phyloP scores from a whole-genome alignment of 1,139 yeast genomes.

The Yamadazyma blattariae region DNA sequence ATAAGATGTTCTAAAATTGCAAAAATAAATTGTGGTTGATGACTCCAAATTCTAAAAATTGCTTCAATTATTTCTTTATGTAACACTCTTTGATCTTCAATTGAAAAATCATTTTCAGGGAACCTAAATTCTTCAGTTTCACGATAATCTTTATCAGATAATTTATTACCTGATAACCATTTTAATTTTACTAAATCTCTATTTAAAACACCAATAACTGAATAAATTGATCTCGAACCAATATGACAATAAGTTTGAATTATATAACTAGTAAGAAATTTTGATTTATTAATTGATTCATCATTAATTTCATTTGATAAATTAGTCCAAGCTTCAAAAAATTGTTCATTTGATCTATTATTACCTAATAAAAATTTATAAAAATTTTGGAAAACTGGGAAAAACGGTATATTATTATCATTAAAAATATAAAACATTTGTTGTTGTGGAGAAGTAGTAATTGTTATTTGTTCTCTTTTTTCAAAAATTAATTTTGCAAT shows the following conservation, averaged over 20 bases:
- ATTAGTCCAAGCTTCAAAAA: conserved; percentile 20
- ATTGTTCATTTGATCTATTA: conserved; percentile 41
- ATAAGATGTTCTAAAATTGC: conserved; percentile 65
- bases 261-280: conserved; percentile 56
- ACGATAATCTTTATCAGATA: conserved; percentile 26
- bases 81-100: conserved; percentile 24
- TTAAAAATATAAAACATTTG: conserved; percentile 39
- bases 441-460: conserved; percentile 36
- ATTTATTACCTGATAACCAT: conserved; percentile 34
- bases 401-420: conserved; percentile 36
- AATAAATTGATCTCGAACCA: conserved; percentile 88
- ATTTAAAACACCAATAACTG: conserved; percentile 69
- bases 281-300: conserved; percentile 33
- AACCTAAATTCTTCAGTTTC: conserved; percentile 29
- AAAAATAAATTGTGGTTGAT: conserved; percentile 78
- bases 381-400: conserved; percentile 35
- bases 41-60: conserved; percentile 73
- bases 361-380: conserved; percentile 43
- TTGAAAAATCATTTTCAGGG: conserved; percentile 37
- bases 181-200: conserved; percentile 54
- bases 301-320: conserved; percentile 26
- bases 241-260: conserved; percentile 75
- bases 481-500: conserved; percentile 28
- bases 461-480: conserved; percentile 29
- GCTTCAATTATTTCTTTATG: conserved; percentile 57